These are phyloP conservation scores for Mikania micrantha DNA, from an alignment of 129 eudicot genomes.

Conservation along the genomic window DNA sequence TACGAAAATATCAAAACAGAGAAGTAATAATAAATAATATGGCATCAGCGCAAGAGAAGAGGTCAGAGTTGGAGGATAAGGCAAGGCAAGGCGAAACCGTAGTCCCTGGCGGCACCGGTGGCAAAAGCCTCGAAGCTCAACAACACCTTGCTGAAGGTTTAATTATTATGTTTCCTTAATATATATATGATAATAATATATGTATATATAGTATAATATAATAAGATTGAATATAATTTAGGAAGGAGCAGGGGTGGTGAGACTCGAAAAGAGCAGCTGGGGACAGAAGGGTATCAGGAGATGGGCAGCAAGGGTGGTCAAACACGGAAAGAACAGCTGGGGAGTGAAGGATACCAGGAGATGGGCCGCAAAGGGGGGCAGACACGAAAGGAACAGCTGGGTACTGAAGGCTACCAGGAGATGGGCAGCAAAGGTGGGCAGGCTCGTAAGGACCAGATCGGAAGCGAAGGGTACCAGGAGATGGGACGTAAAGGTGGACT, in stretches of 20 bases:
- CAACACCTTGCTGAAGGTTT: conserved; percentile 71
- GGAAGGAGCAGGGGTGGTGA: conserved; percentile 28
- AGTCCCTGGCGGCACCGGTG: conserved; percentile 65
- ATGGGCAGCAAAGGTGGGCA: conserved; percentile 60
- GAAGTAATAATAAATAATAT: no score
- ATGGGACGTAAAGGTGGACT: conserved; percentile 80
- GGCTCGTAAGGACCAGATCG: conserved; percentile 52
- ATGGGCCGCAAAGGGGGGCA: conserved; percentile 47
- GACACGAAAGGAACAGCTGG: conserved; percentile 48
- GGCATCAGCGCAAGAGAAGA: conserved; percentile 51
- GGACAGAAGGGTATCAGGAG: conserved; percentile 10
- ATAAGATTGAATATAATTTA: no score
- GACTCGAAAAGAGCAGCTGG: not conserved
- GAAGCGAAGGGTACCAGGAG: conserved; percentile 54
- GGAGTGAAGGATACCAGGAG: conserved; percentile 59
- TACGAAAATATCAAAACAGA: no score
- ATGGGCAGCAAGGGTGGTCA: conserved; percentile 50
- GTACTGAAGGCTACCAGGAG: no score
- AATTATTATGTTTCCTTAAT: no score
- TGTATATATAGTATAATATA: no score
- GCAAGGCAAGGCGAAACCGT: conserved; percentile 69
- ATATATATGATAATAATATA: no score
- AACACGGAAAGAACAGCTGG: conserved; percentile 57
- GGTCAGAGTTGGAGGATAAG: conserved; percentile 48
- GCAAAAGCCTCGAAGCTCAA: conserved; percentile 74